Evolutionary conservation across 805 yeast species (phyloP), one percentile per base, ranked within the genome.

Genomic region (Nakazawaea wickerhamii): DNA sequence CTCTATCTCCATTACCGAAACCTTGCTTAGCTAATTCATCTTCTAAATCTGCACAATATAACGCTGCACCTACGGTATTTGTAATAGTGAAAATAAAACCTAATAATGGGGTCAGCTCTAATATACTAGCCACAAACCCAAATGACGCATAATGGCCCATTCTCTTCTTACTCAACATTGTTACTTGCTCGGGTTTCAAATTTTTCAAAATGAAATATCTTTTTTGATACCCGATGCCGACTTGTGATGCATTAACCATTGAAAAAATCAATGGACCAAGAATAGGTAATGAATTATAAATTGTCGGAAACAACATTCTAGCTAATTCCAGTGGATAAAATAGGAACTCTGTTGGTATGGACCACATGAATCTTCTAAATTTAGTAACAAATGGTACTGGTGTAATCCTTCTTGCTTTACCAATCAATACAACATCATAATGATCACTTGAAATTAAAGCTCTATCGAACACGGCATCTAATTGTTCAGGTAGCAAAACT

Each of bases 21-120:
- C 19, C 32, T 10, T 14, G 14, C 9, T 4, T 10, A 13, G 28
- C 15, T 21, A 43, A 31, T 14, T 44, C 30, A 9, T 38, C n/a
- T 44, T 67, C 70, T 7, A 64, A 52, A 32, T 66, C 63, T 18
- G 65, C 70, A 4, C 77, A 79, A 87, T 87, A 81, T 36, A 77
- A 56, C 0, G 86, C 85, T 9, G 80, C 80, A 5, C 84, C 87
- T 3, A 75, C 63, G 2, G 71, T 70, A 55, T 78, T 77, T 8
- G 86, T 76, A 48, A 76, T 73, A 49, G 71, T 65, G 46, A 81
- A 78, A 27, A 78, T 59, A 10, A 77, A 61, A 25, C 76, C 72
- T 2, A 77, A 44, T 18, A 77, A 46, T 1, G 88, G 87, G 9
- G 77, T 59, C 47, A 67, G 59, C 50, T 80, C 86, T 28, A 81